phyloP scores from a whole-genome alignment of 2,329 filamentous ascomycete species.

The Claviceps arundinis region DNA sequence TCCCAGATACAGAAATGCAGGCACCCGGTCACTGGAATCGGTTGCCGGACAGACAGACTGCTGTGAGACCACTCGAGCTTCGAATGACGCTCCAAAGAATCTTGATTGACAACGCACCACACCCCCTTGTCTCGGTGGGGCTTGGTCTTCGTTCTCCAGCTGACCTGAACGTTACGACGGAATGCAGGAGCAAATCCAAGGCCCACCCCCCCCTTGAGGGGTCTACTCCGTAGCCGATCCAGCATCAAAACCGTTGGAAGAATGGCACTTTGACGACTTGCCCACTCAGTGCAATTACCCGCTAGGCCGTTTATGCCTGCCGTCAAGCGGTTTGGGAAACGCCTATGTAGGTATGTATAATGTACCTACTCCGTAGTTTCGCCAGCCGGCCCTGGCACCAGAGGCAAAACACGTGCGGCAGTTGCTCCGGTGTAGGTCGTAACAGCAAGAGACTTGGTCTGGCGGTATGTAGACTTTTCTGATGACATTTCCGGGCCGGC shows the following conservation, averaged over 20 bases:
- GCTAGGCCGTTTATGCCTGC: slow-evolving; percentile 10
- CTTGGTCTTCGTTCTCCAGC: slow-evolving; percentile 3
- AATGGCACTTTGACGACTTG: slow-evolving; percentile 5
- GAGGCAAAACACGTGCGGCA: slow-evolving; percentile 9
- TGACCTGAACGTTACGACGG: slow-evolving; percentile 1
- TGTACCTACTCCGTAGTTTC: background rate
- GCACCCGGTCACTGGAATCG: background rate
- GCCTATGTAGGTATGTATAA: background rate
- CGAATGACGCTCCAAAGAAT: slow-evolving; percentile 1
- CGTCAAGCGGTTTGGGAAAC: slow-evolving; percentile 5
- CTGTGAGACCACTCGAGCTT: background rate
- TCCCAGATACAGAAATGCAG: background rate
- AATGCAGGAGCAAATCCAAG: background rate
- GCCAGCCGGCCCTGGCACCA: slow-evolving; percentile 3
- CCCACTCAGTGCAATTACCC: slow-evolving; percentile 6
- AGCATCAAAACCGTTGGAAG: slow-evolving; percentile 7
- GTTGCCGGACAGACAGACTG: background rate
- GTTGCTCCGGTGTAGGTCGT: slow-evolving; percentile 2
- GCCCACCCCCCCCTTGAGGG: background rate
- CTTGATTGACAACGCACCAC: background rate
- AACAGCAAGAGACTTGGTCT: slow-evolving; percentile 5
- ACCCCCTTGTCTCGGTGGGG: background rate
- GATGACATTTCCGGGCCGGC: slow-evolving; percentile 2
- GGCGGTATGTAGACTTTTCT: background rate
- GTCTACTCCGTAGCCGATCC: slow-evolving; percentile 5